Evolutionary conservation across 2,329 filamentous ascomycete species (phyloP).

Genomic region (Chaetomiaceae sp.): DNA sequence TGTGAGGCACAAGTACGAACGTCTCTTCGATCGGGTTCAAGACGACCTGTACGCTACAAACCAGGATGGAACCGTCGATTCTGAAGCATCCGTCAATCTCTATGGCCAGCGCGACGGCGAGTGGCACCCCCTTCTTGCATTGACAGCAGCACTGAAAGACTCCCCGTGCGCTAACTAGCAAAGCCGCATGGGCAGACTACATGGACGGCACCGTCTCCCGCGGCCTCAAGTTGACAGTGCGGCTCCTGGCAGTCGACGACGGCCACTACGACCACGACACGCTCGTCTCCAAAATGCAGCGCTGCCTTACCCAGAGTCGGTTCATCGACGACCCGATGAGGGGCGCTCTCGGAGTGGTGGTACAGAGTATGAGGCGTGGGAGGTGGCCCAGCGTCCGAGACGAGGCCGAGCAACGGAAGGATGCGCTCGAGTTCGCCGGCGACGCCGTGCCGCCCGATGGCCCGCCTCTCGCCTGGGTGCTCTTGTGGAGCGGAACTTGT

Average conservation of each 20-base stretch:
- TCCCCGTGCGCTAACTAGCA: too few species aligned
- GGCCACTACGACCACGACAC: not conserved
- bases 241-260: not conserved
- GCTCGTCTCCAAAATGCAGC: not conserved
- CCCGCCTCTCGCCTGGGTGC: not conserved
- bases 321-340: not conserved
- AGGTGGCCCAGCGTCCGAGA: not conserved
- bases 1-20: not conserved
- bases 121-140: too few species aligned
- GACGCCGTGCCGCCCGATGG: not conserved
- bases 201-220: not conserved
- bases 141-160: too few species aligned
- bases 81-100: too few species aligned
- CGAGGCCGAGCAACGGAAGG: slow-evolving; percentile 1
- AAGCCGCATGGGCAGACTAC: not conserved
- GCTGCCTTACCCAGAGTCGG: not conserved
- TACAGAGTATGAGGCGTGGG: not conserved
- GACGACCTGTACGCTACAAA: not conserved
- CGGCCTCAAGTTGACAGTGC: not conserved
- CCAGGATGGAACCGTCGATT: too few species aligned
- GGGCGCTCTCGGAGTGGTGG: not conserved
- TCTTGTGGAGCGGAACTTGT: not conserved
- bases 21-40: not conserved
- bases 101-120: too few species aligned
- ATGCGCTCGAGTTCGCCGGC: not conserved